These are phyloP conservation scores for Phycomyces blakesleeanus DNA, from an alignment of 192 early-diverging fungal genomes.

Conservation along the genomic window DNA sequence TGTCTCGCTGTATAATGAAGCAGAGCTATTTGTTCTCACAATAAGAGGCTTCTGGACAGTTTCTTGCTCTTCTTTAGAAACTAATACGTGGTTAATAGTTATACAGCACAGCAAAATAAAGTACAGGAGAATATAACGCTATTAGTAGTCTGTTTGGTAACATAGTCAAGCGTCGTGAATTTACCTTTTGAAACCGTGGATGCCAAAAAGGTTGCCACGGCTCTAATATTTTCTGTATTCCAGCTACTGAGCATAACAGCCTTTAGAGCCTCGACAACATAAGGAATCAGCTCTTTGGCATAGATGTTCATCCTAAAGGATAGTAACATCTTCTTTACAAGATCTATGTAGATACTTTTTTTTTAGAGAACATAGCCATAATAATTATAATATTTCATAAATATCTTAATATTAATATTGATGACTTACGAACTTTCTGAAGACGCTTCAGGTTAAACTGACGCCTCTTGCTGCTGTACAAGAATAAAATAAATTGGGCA, in stretches of 20 bases:
- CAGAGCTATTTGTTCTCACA: too few species aligned
- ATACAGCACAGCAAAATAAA: too few species aligned
- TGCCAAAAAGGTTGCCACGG: constrained; percentile 60
- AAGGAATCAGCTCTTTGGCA: constrained; percentile 46
- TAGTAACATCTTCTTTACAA: constrained; percentile 60
- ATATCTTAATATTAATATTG: neutral
- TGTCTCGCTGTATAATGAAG: too few species aligned
- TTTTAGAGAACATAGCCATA: neutral
- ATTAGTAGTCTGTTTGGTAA: too few species aligned
- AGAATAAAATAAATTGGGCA: constrained; percentile 57
- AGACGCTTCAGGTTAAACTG: constrained; percentile 56
- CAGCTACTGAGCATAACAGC: constrained; percentile 53
- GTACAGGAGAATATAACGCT: too few species aligned
- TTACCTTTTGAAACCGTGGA: constrained; percentile 55
- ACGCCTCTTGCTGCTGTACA: constrained; percentile 51
- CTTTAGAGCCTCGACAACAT: constrained; percentile 50
- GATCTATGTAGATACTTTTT: constrained; percentile 34
- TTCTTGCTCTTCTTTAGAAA: too few species aligned
- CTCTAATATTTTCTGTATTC: constrained; percentile 54
- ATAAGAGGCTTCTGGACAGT: too few species aligned
- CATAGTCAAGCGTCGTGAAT: neutral
- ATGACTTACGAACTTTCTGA: constrained; percentile 53
- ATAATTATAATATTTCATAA: neutral
- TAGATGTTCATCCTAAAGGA: constrained; percentile 57
- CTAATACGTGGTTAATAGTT: too few species aligned